These are phyloP conservation scores for Acanthamoeba culbertsoni DNA, from an alignment of 208 protist species.

Conservation along the genomic window DNA sequence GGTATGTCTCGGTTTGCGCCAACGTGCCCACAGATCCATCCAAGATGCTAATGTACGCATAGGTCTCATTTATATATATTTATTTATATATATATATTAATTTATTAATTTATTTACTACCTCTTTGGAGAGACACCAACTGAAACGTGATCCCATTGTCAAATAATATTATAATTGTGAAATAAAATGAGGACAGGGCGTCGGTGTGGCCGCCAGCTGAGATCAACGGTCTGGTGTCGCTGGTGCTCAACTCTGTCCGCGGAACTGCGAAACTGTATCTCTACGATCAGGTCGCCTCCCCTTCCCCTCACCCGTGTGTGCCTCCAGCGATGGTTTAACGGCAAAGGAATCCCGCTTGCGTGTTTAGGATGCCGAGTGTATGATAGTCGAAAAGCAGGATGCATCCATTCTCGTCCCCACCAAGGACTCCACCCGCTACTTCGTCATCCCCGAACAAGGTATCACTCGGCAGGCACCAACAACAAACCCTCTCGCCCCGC, in stretches of 20 bases:
- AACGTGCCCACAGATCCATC: not conserved
- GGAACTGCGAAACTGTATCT: not conserved
- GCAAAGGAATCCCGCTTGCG: not conserved
- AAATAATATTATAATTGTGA: not conserved
- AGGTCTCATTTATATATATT: not conserved
- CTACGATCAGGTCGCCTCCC: not conserved
- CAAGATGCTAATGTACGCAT: not conserved
- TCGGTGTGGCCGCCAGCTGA: conserved; percentile 1
- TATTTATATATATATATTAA: not conserved
- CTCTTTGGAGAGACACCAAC: not conserved
- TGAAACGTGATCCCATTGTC: no score
- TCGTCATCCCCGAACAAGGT: not conserved
- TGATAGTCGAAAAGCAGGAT: conserved; percentile 15
- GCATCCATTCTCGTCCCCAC: not conserved
- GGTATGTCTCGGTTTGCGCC: conserved; percentile 4
- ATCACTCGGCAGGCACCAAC: not conserved
- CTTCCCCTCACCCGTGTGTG: not conserved
- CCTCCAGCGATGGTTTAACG: not conserved
- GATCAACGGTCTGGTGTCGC: not conserved
- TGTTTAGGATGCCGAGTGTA: not conserved
- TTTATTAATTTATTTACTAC: not conserved
- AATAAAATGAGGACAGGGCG: not conserved
- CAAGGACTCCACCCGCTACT: conserved; percentile 16
- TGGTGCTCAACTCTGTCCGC: conserved; percentile 2
- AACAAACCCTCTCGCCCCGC: not conserved